Base-by-base conservation (phyloP, 2,329 filamentous ascomycete genomes). In the Emergomyces orientalis region DNA sequence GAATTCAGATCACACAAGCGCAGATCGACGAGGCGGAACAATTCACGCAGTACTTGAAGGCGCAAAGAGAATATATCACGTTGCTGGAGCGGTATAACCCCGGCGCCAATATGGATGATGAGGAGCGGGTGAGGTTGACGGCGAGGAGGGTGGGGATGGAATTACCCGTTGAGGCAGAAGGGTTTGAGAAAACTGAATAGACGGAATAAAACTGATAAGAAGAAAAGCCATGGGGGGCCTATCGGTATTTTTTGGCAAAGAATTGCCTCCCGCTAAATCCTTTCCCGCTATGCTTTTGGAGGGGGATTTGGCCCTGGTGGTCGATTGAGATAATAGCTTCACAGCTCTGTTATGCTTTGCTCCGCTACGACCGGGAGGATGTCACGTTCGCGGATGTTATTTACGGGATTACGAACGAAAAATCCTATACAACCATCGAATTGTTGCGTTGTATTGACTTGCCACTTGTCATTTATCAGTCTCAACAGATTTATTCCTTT, bases 11-110 rank as follows among this genome's bases (percentile, higher is more conserved):
- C 32, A 71, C 77, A n/a, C 76, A 45, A 51, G 67, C 69, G n/a
- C 71, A 73, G 30, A 56, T 77, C 17, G 73, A 81, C 59, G 79
- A 90, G 68, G 88, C 86, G n/a, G 85, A 90, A 66, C 91, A 97
- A 75, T 86, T 91, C 68, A 77, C 91, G 32, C 83, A 86, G 63
- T 97, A 96, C 73, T 82, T 94, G 25, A 85, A 85, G 69, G 88
- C 92, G n/a, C 94, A 99, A 79, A 82, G 92, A 60, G 84, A 85
- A 73, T 97, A 97, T 74, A 83, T 85, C 32, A 87, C 85, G 19
- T 78, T 97, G 52, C 75, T 97, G 45, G 92, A 97, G 77, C 83
- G 92, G 69, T 97, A 99, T 77, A 97, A 97, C 75, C 91, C 91
- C 0, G 91, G 92, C 22, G 90, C 95, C 86, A 84, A 85, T 68